phyloP scores from a whole-genome alignment of 257 asterid species.

The Plectranthus barbatus region DNA sequence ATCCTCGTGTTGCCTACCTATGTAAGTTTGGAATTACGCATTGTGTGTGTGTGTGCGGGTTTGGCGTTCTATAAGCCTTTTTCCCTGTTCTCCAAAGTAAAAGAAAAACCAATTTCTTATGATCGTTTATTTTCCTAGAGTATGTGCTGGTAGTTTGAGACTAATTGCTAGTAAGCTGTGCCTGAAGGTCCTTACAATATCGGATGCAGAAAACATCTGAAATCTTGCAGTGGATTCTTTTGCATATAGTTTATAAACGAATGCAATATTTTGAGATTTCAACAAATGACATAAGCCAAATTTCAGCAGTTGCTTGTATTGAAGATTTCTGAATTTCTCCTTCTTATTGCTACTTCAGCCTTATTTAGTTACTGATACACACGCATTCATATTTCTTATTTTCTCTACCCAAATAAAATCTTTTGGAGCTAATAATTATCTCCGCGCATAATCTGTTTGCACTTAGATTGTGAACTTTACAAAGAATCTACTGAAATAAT shows the following conservation, averaged over 20 bases:
- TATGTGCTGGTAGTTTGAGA: neutral
- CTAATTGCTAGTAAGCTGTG: neutral
- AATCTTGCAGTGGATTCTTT: neutral
- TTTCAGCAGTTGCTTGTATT: neutral
- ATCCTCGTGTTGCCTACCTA: conserved; percentile 96
- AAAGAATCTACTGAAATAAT: neutral
- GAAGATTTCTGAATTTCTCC: neutral
- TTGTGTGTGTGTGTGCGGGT: neutral
- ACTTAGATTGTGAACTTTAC: neutral
- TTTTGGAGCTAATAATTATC: neutral
- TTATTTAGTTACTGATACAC: neutral
- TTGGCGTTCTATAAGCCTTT: neutral
- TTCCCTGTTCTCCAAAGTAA: neutral
- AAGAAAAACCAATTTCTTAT: neutral
- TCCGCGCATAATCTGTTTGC: too few species aligned
- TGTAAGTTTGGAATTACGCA: conserved; percentile 44
- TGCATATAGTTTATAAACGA: neutral
- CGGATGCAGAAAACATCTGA: neutral
- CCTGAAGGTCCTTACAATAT: neutral
- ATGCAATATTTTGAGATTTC: neutral
- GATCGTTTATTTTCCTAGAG: conserved; percentile 5
- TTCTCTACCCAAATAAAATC: neutral
- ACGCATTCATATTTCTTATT: neutral
- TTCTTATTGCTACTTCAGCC: neutral
- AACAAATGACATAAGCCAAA: neutral